phyloP scores from a whole-genome alignment of 1,284 basidiomycete species.

The Puccinia novopanici region DNA sequence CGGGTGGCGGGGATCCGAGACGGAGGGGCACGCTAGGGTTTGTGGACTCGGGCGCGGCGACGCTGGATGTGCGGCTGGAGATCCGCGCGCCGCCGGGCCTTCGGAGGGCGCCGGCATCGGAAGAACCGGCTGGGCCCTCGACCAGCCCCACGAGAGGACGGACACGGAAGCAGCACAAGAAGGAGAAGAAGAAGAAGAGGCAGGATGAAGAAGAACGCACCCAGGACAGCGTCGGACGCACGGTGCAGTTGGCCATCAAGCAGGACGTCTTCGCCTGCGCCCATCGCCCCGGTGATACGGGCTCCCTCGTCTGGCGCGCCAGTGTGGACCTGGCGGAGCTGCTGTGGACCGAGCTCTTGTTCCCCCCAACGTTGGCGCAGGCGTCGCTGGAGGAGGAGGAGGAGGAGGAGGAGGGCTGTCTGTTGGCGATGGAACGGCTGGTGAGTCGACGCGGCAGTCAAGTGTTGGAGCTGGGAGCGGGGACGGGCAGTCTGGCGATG shows the following conservation, averaged over 20 bases:
- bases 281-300: constrained; percentile 32
- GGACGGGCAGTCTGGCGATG: constrained; percentile 27
- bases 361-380: not conserved
- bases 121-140: no score
- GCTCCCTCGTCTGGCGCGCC: constrained; percentile 38
- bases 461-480: constrained; percentile 32
- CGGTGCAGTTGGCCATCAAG: constrained; percentile 12
- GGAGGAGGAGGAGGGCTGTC: not conserved
- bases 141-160: no score
- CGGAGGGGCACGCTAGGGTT: constrained; percentile 16
- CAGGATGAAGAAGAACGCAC: no score
- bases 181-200: no score
- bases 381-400: not conserved
- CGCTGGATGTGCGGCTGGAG: constrained; percentile 7
- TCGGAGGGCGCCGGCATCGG: not conserved
- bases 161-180: no score
- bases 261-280: constrained; percentile 31
- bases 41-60: constrained; percentile 20
- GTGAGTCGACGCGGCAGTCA: not conserved
- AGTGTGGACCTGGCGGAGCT: constrained; percentile 31
- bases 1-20: not conserved
- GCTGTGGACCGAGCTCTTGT: constrained; percentile 36
- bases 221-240: no score
- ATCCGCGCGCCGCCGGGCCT: not conserved
- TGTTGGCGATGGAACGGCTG: constrained; percentile 21